A percentile compares a stretch with the other conserved stretches of the same genome.
These are phyloP conservation scores for Astragalus membranaceus DNA, from an alignment of 306 rosid genomes.

Conservation along the genomic window DNA sequence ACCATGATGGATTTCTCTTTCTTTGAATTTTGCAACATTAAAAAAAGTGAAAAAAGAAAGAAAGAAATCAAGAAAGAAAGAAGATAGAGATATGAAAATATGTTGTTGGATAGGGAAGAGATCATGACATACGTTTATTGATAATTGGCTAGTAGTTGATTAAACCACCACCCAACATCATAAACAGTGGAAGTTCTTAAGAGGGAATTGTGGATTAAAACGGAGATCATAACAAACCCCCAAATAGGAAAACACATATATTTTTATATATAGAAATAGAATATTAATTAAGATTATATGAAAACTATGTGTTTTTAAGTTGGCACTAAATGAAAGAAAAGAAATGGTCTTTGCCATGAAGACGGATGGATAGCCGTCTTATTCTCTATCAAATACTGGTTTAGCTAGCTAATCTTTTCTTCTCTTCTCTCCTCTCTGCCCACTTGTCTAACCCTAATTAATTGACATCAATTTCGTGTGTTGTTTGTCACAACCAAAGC, in stretches of 20 bases:
- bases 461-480: background rate
- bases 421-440: background rate
- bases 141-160: slow-evolving; percentile 27
- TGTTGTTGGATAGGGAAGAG: slow-evolving; percentile 14
- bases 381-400: slow-evolving; percentile 34
- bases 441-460: background rate
- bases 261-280: slow-evolving; percentile 14
- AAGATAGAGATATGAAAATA: background rate
- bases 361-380: slow-evolving; percentile 35
- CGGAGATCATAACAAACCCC: slow-evolving; percentile 17
- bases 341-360: slow-evolving; percentile 38
- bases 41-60: background rate
- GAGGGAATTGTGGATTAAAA: slow-evolving; percentile 46
- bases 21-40: background rate
- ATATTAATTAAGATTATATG: background rate
- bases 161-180: slow-evolving; percentile 27
- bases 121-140: slow-evolving; percentile 27
- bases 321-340: background rate
- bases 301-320: slow-evolving; percentile 9
- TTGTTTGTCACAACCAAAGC: too few relatives aligned
- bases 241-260: slow-evolving; percentile 23
- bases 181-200: slow-evolving; percentile 22
- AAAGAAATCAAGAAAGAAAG: background rate
- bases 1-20: background rate
- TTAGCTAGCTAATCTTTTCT: background rate